Evolutionary conservation across 1,284 basidiomycete species (phyloP), one percentile per base, ranked within the genome.

Genomic region (Apiotrichum mycotoxinovorans): DNA sequence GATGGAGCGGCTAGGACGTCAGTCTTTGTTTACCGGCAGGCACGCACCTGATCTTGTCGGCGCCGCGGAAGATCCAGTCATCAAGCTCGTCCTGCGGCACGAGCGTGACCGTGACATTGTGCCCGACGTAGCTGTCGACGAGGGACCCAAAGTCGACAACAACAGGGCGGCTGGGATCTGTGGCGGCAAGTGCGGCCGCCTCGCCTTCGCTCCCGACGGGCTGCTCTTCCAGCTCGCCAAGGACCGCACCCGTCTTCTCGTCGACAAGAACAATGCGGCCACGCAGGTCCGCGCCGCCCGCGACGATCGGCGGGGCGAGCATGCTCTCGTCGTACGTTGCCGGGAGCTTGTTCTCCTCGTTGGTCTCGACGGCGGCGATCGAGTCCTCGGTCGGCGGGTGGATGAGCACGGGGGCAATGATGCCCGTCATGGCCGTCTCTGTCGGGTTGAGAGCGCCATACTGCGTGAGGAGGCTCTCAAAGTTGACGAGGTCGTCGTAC

Each of bases 181-280:
- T 67, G 46, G 73, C 66, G 41, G 84, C 77, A 33, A 75, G 69
- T 3, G 14, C 83, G 79, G 33, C 60, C 37, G 64, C 87, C 86
- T 67, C 79, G 17, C 88, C 80, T 41, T 83, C 78, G 15, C 12
- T 82, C 79, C 22, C 58, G 35, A 64, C 87, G 85, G 67, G 79
- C 15, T 88, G 80, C 41, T 83, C 78, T 51, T 87, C 87, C 12
- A 91, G 79, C 68, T 87, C 83, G 1, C 87, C 88, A 12, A 91
- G 79, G 9, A 91, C 80, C 65, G 88, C 83, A 2, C 88, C 88
- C 53, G 82, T 85, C 42, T 84, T 80, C 69, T 90, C 83, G 70
- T 91, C 85, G 61, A 90, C 81, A 54, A 89, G 81, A 11, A 91
- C 83, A 34, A 91, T 80, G 49, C 82, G 83, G 7, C 87, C 87